Evolutionary conservation across 352 stramenopile species (phyloP).

Genomic region (Globisporangium lucens): DNA sequence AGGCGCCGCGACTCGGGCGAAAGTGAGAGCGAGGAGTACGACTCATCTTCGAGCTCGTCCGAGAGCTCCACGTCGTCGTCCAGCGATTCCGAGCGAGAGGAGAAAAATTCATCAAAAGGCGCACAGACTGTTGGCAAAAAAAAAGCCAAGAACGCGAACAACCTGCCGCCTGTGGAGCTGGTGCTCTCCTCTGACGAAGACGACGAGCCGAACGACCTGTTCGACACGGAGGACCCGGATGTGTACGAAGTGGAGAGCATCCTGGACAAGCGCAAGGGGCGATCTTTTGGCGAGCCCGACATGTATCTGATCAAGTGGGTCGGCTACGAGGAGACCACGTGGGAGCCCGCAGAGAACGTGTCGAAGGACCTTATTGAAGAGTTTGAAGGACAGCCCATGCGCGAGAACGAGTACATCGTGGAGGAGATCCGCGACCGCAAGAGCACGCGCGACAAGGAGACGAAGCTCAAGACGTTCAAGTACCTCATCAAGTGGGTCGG

Average conservation of each 20-base stretch:
- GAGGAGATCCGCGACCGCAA: slow-evolving; percentile 68
- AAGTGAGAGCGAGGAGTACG: slow-evolving; percentile 33
- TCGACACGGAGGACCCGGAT: slow-evolving; percentile 72
- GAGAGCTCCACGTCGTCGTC: slow-evolving; percentile 21
- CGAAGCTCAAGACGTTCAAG: slow-evolving; percentile 67
- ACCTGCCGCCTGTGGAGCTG: slow-evolving; percentile 53
- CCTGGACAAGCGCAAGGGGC: slow-evolving; percentile 47
- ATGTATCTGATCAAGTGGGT: slow-evolving; percentile 84
- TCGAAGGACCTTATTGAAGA: slow-evolving; percentile 80
- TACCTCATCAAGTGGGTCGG: slow-evolving; percentile 87
- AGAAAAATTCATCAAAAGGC: slow-evolving; percentile 21
- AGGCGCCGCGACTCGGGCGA: slow-evolving; percentile 19
- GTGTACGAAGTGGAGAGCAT: slow-evolving; percentile 83
- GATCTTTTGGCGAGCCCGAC: slow-evolving; percentile 49
- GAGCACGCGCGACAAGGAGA: slow-evolving; percentile 56
- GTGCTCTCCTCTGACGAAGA: slow-evolving; percentile 75
- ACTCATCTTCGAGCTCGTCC: slow-evolving; percentile 26
- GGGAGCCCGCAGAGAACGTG: slow-evolving; percentile 73
- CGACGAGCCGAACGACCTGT: slow-evolving; percentile 71
- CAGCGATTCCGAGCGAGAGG: slow-evolving; percentile 25
- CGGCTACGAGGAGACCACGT: slow-evolving; percentile 75
- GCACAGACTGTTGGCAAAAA: slow-evolving; percentile 21
- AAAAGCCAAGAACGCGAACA: slow-evolving; percentile 34
- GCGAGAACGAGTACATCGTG: slow-evolving; percentile 77
- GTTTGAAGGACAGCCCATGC: slow-evolving; percentile 65